Conservation (phyloP, 1,284 basidiomycete genomes). For the Ceratobasidium sp. region DNA sequence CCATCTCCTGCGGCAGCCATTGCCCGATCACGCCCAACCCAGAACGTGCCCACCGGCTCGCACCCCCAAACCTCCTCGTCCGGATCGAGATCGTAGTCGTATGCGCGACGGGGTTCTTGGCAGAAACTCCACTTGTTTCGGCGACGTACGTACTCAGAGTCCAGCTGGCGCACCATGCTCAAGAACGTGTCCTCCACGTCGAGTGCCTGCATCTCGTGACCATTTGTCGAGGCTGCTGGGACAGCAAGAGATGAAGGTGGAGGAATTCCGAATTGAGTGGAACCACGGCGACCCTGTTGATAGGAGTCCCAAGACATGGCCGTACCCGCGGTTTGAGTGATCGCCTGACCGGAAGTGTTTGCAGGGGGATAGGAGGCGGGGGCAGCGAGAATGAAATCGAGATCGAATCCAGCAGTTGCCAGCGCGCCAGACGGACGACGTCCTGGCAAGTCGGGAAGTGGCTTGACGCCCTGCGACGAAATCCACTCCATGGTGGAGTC, state of each 20-base stretch:
- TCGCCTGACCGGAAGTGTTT: constrained; percentile 37
- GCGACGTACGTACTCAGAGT: constrained; percentile 57
- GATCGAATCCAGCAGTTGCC: constrained; percentile 58
- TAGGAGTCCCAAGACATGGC: constrained; percentile 44
- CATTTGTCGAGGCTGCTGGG: constrained; percentile 34
- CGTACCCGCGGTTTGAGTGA: constrained; percentile 25
- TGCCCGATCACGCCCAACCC: constrained; percentile 35
- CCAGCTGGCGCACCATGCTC: constrained; percentile 58
- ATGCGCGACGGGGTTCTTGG: constrained; percentile 39
- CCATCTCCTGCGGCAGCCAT: constrained; percentile 5
- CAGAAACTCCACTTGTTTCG: constrained; percentile 58
- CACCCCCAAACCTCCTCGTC: constrained; percentile 44
- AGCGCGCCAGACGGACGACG: constrained; percentile 46
- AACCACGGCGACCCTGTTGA: constrained; percentile 18
- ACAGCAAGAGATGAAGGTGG: constrained; percentile 13
- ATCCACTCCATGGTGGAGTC: constrained; percentile 22
- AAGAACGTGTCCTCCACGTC: constrained; percentile 57
- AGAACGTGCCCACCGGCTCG: constrained; percentile 39
- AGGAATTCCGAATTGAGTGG: constrained; percentile 1
- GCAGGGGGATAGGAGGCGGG: constrained; percentile 44
- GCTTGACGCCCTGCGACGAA: constrained; percentile 44
- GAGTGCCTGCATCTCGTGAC: constrained; percentile 47
- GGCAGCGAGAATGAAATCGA: constrained; percentile 58
- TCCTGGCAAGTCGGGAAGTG: constrained; percentile 55
- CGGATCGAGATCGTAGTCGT: constrained; percentile 38